Conservation (phyloP, 371 early-diverging fungal species). For the Lichtheimia corymbifera region DNA sequence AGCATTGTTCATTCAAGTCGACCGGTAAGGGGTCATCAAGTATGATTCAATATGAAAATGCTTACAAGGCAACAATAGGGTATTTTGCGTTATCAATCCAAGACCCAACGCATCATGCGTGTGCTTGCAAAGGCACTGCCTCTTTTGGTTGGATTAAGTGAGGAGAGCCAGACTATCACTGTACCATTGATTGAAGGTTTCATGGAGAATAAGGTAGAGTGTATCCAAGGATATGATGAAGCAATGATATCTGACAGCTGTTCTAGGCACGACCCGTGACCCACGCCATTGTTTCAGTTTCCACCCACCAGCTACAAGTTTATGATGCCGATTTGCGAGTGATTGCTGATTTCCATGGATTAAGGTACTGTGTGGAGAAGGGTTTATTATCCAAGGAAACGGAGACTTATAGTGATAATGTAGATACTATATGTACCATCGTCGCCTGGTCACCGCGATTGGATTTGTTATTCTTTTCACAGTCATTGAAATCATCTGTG, state of each 20-base stretch:
- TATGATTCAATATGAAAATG: background rate
- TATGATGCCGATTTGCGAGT: constrained; percentile 71
- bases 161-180: constrained; percentile 72
- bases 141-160: constrained; percentile 63
- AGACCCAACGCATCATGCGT: constrained; percentile 60
- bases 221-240: background rate
- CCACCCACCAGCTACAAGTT: constrained; percentile 67
- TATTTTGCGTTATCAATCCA: constrained; percentile 76
- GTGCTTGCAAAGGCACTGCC: constrained; percentile 69
- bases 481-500: constrained; percentile 72
- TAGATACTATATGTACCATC: constrained; percentile 86
- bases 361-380: constrained; percentile 19
- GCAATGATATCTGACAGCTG: background rate
- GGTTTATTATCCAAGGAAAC: background rate
- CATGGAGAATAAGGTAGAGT: constrained; percentile 60
- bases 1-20: constrained; percentile 59
- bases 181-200: constrained; percentile 71
- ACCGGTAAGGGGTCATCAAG: constrained; percentile 52
- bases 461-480: constrained; percentile 71
- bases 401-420: background rate
- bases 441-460: constrained; percentile 71
- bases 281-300: constrained; percentile 65
- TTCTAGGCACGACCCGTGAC: constrained; percentile 58
- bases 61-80: constrained; percentile 40
- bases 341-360: constrained; percentile 87